phyloP scores from a whole-genome alignment of 2,329 filamentous ascomycete genomes.

The Diaporthe destruens region DNA sequence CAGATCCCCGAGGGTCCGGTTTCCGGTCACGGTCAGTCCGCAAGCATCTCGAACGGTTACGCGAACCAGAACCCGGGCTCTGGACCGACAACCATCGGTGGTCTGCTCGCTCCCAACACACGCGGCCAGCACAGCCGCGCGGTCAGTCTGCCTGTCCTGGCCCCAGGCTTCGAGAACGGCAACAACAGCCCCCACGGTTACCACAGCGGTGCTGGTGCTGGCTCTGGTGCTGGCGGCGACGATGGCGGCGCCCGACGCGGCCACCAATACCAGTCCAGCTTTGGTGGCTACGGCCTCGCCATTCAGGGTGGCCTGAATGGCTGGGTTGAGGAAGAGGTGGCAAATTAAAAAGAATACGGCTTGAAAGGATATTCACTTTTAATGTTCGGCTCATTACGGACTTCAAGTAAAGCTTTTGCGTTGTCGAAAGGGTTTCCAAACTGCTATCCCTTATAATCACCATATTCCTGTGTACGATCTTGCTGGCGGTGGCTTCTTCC shows the following conservation, averaged over 20 bases:
- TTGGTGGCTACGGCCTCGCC: constrained; percentile 71
- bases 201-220: constrained; percentile 47
- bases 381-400: constrained; percentile 44
- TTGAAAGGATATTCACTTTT: constrained; percentile 44
- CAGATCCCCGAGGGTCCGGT: constrained; percentile 72
- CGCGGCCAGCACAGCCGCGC: constrained; percentile 80
- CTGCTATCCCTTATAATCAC: constrained; percentile 41
- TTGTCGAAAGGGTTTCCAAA: constrained; percentile 39
- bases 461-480: constrained; percentile 41
- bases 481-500: constrained; percentile 38
- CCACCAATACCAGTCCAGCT: constrained; percentile 76
- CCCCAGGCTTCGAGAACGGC: constrained; percentile 73
- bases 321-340: constrained; percentile 76
- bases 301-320: constrained; percentile 75
- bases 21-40: constrained; percentile 74
- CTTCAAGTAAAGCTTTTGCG: constrained; percentile 36
- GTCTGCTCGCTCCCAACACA: constrained; percentile 80
- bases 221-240: constrained; percentile 57
- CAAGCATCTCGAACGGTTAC: constrained; percentile 75
- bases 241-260: constrained; percentile 70
- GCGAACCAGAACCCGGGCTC: constrained; percentile 64
- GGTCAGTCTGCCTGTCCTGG: constrained; percentile 84
- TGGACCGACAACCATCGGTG: constrained; percentile 78
- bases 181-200: constrained; percentile 64
- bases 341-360: constrained; percentile 58